These are phyloP conservation scores for Hibiscus syriacus DNA, from an alignment of 345 rosid genomes.

Conservation along the genomic window DNA sequence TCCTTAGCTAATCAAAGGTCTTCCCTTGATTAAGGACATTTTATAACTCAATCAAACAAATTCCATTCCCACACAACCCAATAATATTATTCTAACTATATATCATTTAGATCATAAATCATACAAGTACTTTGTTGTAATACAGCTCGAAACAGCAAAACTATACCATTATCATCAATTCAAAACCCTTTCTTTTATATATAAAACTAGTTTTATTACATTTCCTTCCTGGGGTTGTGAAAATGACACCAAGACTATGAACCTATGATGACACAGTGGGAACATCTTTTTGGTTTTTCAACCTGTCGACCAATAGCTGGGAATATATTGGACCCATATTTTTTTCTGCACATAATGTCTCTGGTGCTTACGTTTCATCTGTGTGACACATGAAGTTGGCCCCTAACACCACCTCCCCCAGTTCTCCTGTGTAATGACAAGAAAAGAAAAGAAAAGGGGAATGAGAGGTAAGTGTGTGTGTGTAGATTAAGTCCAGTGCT, in stretches of 20 bases:
- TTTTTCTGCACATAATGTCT: background rate
- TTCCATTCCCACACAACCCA: background rate
- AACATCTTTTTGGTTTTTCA: background rate
- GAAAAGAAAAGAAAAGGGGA: background rate
- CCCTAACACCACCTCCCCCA: background rate
- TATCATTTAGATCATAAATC: background rate
- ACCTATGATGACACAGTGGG: background rate
- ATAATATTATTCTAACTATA: background rate
- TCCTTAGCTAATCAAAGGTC: background rate
- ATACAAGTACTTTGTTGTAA: background rate
- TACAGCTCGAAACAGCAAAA: background rate
- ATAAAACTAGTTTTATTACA: background rate
- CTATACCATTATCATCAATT: no score
- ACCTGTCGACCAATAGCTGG: background rate
- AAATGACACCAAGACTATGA: background rate
- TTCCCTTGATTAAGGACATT: conserved; percentile 15
- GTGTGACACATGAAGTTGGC: background rate
- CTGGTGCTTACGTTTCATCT: background rate
- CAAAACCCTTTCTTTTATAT: no score
- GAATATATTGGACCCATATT: background rate
- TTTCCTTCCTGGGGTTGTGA: background rate
- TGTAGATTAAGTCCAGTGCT: conserved; percentile 6
- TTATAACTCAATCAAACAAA: background rate
- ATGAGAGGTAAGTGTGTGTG: background rate
- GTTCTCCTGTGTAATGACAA: background rate